phyloP scores from a whole-genome alignment of 768 basidiomycete genomes.

The Leccinum barrowsii region DNA sequence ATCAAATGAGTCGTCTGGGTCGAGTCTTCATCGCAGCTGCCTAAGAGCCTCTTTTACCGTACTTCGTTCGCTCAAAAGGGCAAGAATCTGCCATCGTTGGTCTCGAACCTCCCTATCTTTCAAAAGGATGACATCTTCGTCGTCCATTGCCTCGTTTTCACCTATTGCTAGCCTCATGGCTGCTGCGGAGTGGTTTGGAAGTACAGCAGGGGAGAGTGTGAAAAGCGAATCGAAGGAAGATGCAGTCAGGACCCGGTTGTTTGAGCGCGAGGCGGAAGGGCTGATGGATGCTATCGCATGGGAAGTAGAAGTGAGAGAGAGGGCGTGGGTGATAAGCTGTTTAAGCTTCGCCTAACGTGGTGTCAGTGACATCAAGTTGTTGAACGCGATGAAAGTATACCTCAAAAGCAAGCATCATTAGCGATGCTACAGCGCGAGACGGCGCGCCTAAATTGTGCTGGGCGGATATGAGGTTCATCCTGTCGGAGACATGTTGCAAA shows the following conservation, averaged over 20 bases:
- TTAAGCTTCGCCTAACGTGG: conserved; percentile 68
- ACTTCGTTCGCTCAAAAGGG: conserved; percentile 69
- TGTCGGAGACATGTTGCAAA: conserved; percentile 71
- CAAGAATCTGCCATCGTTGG: conserved; percentile 74
- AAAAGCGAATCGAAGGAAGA: conserved; percentile 77
- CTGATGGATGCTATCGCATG: conserved; percentile 74
- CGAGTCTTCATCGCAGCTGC: conserved; percentile 29
- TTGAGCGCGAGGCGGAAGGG: conserved; percentile 45
- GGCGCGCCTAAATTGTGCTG: conserved; percentile 68
- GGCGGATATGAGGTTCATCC: conserved; percentile 77
- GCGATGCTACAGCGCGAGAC: conserved; percentile 56
- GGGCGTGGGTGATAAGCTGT: conserved; percentile 75
- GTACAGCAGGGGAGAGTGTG: conserved; percentile 68
- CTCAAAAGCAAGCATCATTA: conserved; percentile 78
- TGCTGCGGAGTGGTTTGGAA: conserved; percentile 77
- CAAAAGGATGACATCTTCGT: conserved; percentile 48
- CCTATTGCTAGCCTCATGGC: conserved; percentile 66
- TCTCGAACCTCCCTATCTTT: conserved; percentile 66
- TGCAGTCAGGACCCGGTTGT: conserved; percentile 50
- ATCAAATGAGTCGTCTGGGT: neutral
- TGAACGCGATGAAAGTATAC: conserved; percentile 34
- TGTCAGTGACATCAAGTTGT: neutral
- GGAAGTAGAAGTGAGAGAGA: conserved; percentile 73
- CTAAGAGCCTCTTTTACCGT: conserved; percentile 59
- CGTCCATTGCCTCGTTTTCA: conserved; percentile 44